Conservation (phyloP, 768 basidiomycete genomes). For the Daedaleopsis nitida region DNA sequence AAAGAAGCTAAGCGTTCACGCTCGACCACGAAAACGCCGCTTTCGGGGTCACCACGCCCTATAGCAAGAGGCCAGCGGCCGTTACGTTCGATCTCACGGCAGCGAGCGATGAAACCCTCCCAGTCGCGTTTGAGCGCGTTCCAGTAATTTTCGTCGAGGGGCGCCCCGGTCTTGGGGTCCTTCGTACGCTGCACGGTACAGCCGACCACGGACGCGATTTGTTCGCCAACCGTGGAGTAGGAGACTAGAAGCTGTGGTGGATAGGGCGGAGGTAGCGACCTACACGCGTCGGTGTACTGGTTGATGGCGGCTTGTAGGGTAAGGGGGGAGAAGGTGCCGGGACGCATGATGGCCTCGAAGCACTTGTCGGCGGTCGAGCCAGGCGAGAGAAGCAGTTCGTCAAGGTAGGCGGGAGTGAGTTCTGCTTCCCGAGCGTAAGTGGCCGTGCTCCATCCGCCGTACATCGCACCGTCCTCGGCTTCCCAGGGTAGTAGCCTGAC, state of each 20-base stretch:
- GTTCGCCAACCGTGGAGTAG: slow-evolving; percentile 70
- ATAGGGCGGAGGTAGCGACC: slow-evolving; percentile 60
- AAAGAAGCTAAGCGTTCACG: slow-evolving; percentile 73
- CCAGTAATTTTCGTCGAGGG: slow-evolving; percentile 79
- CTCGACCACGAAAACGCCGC: slow-evolving; percentile 65
- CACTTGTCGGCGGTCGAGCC: slow-evolving; percentile 80
- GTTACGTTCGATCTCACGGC: slow-evolving; percentile 86
- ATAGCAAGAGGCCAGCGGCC: slow-evolving; percentile 80
- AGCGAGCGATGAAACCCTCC: slow-evolving; percentile 93
- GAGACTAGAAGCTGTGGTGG: slow-evolving; percentile 59
- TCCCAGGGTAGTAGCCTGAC: slow-evolving; percentile 35
- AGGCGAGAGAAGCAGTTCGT: slow-evolving; percentile 72
- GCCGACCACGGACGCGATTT: slow-evolving; percentile 84
- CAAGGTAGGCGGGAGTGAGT: slow-evolving; percentile 84
- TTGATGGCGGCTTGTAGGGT: slow-evolving; percentile 83
- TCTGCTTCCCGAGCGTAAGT: slow-evolving; percentile 71
- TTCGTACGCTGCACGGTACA: slow-evolving; percentile 75
- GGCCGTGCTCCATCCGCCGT: slow-evolving; percentile 53
- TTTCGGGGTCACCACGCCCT: slow-evolving; percentile 42
- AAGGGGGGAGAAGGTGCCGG: slow-evolving; percentile 83
- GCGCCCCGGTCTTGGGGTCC: slow-evolving; percentile 78
- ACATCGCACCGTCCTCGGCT: slow-evolving; percentile 23
- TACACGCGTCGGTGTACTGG: slow-evolving; percentile 75
- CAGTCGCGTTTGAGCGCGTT: slow-evolving; percentile 87
- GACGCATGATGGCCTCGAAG: slow-evolving; percentile 80